Evolutionary conservation across 257 asterid genomes (phyloP), one percentile per base, ranked within the genome.

Genomic region (Gentiana macrophylla): DNA sequence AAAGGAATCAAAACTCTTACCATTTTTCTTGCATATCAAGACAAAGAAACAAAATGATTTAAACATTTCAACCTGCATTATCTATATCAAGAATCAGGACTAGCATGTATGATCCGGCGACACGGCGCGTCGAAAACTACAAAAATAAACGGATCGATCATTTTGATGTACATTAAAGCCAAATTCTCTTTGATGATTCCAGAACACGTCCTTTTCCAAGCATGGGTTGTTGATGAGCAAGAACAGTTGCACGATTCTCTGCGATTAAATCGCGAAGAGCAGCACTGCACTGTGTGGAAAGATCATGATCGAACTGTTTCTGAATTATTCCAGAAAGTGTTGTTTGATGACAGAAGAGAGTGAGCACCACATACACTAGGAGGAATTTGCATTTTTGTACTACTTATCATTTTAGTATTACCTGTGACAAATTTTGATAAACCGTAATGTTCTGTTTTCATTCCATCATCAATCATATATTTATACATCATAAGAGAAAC

Each of bases 291-390:
- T 72, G 66, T 3, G 72, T 64, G 1, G 86, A 77, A 13, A 80
- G 80, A 55, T 78, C 78, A 5, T 71, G 24, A 24, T 24, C 24
- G 24, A 24, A 24, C 24, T 24, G 24, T 24, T 24, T 24, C 45
- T 8, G 82, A 43, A 8, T 74, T 63, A 55, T 57, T 68, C 80
- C 62, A 70, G 35, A 41, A 34, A 56, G 55, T 59, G 56, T 64
- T 74, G 8, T 69, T 69, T 2, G 82, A 72, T 77, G 93, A 86
- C 94, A 86, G 87, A 86, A 77, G 90, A 83, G 95, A 83, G 87
- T 67, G 86, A 83, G 87, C 94, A 83, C 82, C 56, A 60, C 37
- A 48, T 47, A 65, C 9, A 36, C 62, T 38, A 64, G 50, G 4
- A 57, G 51, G 61, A 61, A 59, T 4, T 62, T 63, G 60, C 45